Conservation (phyloP, 192 early-diverging fungal species). For the Pilaira anomala region DNA sequence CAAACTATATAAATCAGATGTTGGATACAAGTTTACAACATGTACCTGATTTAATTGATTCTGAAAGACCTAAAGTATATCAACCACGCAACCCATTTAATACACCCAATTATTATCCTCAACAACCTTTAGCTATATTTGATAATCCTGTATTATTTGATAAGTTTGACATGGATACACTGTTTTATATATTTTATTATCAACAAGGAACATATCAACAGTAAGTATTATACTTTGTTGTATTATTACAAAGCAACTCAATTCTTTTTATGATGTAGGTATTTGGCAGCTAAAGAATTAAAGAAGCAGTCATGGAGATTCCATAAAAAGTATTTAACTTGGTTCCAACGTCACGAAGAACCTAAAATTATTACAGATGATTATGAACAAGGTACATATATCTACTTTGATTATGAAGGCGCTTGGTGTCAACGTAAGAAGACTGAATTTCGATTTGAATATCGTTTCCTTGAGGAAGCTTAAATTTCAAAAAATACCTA, state of each 20-base stretch:
- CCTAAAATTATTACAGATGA: constrained; percentile 93
- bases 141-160: constrained; percentile 85
- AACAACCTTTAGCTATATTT: constrained; percentile 75
- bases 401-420: constrained; percentile 99
- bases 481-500: no score
- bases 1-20: constrained; percentile 63
- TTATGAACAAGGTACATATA: constrained; percentile 96
- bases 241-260: no score
- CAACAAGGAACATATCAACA: constrained; percentile 96
- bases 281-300: constrained; percentile 89
- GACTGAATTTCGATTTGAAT: constrained; percentile 68
- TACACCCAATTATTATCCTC: constrained; percentile 90
- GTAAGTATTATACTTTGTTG: constrained; percentile 18
- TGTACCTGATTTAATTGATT: constrained; percentile 82
- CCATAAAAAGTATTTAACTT: constrained; percentile 97
- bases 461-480: constrained; percentile 31
- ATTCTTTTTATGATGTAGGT: constrained; percentile 22
- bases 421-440: constrained; percentile 97
- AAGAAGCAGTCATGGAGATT: constrained; percentile 98
- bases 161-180: constrained; percentile 88
- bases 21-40: constrained; percentile 81
- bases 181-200: constrained; percentile 99
- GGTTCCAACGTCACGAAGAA: constrained; percentile 98
- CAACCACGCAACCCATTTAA: constrained; percentile 74
- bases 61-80: constrained; percentile 77